phyloP scores from a whole-genome alignment of 441 rosid species.

The Hura crepitans region DNA sequence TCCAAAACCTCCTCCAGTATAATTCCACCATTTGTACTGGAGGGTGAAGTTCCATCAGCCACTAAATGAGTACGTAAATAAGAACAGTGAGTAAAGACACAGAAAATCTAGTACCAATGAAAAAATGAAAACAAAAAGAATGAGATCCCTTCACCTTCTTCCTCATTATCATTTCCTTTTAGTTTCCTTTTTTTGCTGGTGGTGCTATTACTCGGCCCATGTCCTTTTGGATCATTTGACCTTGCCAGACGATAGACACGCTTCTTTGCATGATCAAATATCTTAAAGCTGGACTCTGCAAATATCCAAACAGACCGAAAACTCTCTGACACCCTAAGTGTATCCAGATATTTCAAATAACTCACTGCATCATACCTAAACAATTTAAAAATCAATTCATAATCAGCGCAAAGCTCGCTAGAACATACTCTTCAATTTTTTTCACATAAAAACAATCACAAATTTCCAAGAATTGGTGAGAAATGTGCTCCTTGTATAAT shows the following conservation, averaged over 20 bases:
- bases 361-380: slow-evolving; percentile 96
- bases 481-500: neutral
- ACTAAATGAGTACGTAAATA: slow-evolving; percentile 24
- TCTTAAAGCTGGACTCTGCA: slow-evolving; percentile 96
- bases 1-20: slow-evolving; percentile 72
- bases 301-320: slow-evolving; percentile 97
- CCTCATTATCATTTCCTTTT: slow-evolving; percentile 31
- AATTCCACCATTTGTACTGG: slow-evolving; percentile 36
- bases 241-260: slow-evolving; percentile 65
- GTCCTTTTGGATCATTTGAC: slow-evolving; percentile 46
- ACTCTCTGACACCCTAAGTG: slow-evolving; percentile 91
- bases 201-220: slow-evolving; percentile 36
- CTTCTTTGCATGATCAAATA: slow-evolving; percentile 94
- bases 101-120: slow-evolving; percentile 12
- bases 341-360: slow-evolving; percentile 93
- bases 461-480: neutral
- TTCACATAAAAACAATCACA: slow-evolving; percentile 1
- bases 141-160: slow-evolving; percentile 32
- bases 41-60: slow-evolving; percentile 44
- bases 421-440: neutral
- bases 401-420: neutral
- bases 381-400: slow-evolving; percentile 22
- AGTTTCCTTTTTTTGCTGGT: slow-evolving; percentile 60
- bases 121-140: neutral
- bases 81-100: slow-evolving; percentile 14